Conservation (phyloP, 108 stramenopile species). For the Stephanodiscus triporus region DNA sequence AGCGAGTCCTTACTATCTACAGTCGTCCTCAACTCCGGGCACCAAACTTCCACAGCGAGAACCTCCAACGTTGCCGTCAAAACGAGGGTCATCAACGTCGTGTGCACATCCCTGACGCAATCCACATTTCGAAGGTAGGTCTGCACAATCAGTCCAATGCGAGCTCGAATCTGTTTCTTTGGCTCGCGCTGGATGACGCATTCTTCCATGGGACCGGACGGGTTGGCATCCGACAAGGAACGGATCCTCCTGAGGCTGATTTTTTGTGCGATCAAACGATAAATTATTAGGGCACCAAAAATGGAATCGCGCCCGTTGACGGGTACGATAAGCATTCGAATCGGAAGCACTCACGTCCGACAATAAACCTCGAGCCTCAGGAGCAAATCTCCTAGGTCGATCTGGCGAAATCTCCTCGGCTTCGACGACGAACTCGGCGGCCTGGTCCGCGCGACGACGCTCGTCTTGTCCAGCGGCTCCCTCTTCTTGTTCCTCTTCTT, state of each 20-base stretch:
- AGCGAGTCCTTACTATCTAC: slow-evolving; percentile 53
- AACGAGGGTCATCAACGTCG: slow-evolving; percentile 64
- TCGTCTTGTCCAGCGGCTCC: neutral
- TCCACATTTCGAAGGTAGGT: slow-evolving; percentile 42
- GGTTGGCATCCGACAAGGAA: slow-evolving; percentile 32
- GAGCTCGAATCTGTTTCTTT: slow-evolving; percentile 62
- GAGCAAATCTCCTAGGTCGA: slow-evolving; percentile 61
- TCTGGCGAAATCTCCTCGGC: slow-evolving; percentile 54
- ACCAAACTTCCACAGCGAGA: slow-evolving; percentile 75
- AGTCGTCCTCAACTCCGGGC: slow-evolving; percentile 55
- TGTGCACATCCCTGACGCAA: slow-evolving; percentile 56
- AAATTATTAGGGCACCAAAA: neutral
- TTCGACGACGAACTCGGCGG: slow-evolving; percentile 16
- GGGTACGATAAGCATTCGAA: neutral
- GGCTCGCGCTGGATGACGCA: slow-evolving; percentile 80
- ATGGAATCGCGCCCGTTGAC: neutral
- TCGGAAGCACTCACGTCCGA: slow-evolving; percentile 49
- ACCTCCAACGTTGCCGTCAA: slow-evolving; percentile 70
- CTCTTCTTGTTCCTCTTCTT: neutral
- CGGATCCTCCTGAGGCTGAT: slow-evolving; percentile 42
- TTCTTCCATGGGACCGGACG: slow-evolving; percentile 52
- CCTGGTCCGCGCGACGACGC: neutral
- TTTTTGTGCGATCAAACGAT: neutral
- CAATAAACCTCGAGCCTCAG: slow-evolving; percentile 77
- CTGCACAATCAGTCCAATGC: slow-evolving; percentile 59